These are phyloP conservation scores for Chimonanthus praecox DNA, from an alignment of 164 flowering plant genomes.

Conservation along the genomic window DNA sequence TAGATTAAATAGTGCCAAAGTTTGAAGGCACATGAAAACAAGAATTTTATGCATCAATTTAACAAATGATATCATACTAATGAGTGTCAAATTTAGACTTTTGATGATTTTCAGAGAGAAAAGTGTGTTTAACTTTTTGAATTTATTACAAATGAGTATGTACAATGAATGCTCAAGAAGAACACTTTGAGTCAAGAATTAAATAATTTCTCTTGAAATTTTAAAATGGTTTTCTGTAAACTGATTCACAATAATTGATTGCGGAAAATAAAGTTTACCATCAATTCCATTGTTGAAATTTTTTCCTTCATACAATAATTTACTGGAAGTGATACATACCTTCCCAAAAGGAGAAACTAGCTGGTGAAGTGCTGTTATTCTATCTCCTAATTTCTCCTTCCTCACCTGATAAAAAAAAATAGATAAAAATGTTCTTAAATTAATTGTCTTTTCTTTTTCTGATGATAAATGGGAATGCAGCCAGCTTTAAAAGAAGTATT, in stretches of 20 bases:
- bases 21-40: too few species aligned
- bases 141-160: too few species aligned
- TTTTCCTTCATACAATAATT: background rate
- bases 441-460: background rate
- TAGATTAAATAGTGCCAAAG: too few species aligned
- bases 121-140: too few species aligned
- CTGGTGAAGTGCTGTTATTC: conserved; percentile 48
- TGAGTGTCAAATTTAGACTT: too few species aligned
- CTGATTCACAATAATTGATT: too few species aligned
- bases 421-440: background rate
- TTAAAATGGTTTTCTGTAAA: too few species aligned
- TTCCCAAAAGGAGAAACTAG: conserved; percentile 52
- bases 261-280: background rate
- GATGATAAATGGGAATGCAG: background rate
- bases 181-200: too few species aligned
- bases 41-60: too few species aligned
- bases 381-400: conserved; percentile 46
- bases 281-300: background rate
- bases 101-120: too few species aligned
- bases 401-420: conserved; percentile 27
- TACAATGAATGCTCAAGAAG: too few species aligned
- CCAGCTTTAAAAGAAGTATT: background rate
- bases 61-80: too few species aligned
- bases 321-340: conserved; percentile 17
- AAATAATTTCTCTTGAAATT: background rate